These are phyloP conservation scores for Colletotrichum endophyticum DNA, from an alignment of 2,329 filamentous ascomycete species.

Conservation along the genomic window DNA sequence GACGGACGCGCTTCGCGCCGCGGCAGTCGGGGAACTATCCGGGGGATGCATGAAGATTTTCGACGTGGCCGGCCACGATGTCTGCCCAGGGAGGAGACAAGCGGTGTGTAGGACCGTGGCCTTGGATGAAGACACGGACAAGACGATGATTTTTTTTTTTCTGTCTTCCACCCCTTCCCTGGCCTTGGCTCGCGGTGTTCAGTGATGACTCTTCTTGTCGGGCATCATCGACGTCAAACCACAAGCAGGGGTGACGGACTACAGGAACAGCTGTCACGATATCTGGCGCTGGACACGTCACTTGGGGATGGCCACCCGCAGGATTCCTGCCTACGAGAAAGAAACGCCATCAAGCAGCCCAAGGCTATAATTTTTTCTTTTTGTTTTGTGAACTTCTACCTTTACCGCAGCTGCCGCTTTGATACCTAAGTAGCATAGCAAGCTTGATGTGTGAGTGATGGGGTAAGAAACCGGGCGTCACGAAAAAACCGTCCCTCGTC, in stretches of 20 bases:
- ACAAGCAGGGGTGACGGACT: neutral
- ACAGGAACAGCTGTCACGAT: neutral
- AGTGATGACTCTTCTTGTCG: neutral
- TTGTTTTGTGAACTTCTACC: neutral
- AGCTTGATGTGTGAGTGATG: neutral
- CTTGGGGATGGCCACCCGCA: neutral
- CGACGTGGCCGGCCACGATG: neutral
- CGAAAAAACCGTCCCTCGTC: neutral
- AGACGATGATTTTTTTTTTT: no score
- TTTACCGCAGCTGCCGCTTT: neutral
- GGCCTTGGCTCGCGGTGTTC: neutral
- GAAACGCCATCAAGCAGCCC: neutral
- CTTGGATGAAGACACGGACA: neutral
- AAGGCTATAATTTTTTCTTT: neutral
- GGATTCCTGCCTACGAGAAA: neutral
- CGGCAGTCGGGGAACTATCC: neutral
- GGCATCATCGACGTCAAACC: neutral
- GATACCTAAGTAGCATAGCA: neutral
- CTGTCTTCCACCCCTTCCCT: neutral
- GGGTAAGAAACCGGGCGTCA: neutral
- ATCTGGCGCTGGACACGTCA: neutral
- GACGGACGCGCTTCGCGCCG: neutral
- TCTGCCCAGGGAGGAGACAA: neutral
- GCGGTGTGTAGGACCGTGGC: neutral
- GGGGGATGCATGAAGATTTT: neutral